These are phyloP conservation scores for Mycena maculata DNA, from an alignment of 768 basidiomycete species.

Conservation along the genomic window DNA sequence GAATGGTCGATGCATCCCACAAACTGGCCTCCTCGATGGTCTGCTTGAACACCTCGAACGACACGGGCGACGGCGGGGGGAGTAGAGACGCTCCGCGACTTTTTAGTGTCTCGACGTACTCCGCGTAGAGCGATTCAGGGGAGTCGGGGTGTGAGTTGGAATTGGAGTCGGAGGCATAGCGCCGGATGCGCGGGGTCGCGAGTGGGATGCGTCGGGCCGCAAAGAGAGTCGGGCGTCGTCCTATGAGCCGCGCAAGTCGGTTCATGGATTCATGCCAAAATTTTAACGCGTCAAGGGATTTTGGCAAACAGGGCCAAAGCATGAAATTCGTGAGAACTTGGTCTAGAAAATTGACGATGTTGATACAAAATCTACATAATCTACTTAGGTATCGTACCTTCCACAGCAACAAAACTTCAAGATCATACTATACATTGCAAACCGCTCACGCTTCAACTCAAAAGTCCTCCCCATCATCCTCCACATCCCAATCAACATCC, in stretches of 20 bases:
- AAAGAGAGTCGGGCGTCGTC: conserved; percentile 21
- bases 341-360: too few species aligned
- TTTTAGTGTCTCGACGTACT: conserved; percentile 5
- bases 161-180: conserved; percentile 19
- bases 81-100: neutral
- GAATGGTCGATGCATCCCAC: too few species aligned
- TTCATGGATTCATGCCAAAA: conserved; percentile 31
- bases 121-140: conserved; percentile 23
- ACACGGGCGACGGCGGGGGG: neutral
- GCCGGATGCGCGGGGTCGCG: neutral
- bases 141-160: too few species aligned
- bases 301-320: neutral
- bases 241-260: conserved; percentile 25
- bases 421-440: neutral
- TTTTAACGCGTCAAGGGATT: neutral
- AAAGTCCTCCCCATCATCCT: conserved; percentile 52
- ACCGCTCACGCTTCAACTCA: conserved; percentile 9
- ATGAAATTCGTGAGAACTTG: too few species aligned
- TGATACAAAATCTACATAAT: conserved; percentile 11
- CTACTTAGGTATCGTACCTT: neutral
- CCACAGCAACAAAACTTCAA: neutral
- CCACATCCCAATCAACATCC: conserved; percentile 82
- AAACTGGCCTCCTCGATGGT: too few species aligned
- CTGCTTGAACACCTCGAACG: conserved; percentile 29
- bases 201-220: conserved; percentile 15